These are phyloP conservation scores for Sugiyamaella xylanicola DNA, from an alignment of 1,139 yeast genomes.

Conservation along the genomic window DNA sequence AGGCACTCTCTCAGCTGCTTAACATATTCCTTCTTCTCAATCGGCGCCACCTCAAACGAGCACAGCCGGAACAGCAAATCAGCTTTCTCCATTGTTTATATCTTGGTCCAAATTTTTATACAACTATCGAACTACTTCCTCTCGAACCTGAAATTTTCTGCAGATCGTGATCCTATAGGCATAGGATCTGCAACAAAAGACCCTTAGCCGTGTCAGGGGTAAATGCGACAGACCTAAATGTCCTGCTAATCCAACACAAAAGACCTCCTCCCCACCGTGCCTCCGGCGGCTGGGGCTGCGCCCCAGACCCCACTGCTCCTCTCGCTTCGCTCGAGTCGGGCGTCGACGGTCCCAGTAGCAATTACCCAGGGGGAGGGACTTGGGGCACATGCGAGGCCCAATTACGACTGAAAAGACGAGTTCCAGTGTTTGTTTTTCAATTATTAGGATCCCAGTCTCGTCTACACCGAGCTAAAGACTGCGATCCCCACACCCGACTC, in stretches of 20 bases:
- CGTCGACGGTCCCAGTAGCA: not conserved
- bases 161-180: not conserved
- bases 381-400: no score
- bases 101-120: not conserved
- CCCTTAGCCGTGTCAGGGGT: constrained; percentile 14
- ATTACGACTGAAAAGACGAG: no score
- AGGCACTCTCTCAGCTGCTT: constrained; percentile 51
- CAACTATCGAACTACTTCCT: not conserved
- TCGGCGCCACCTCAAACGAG: constrained; percentile 58
- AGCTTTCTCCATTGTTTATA: constrained; percentile 10
- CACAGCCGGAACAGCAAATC: constrained; percentile 62
- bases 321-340: not conserved
- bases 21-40: constrained; percentile 49
- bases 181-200: not conserved
- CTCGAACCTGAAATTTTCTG: constrained; percentile 9
- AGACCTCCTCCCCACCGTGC: no score
- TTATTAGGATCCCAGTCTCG: no score
- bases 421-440: no score
- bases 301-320: not conserved
- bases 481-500: not conserved
- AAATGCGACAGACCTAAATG: no score
- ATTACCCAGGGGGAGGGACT: no score
- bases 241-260: no score
- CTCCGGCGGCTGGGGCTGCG: not conserved
- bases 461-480: no score